Evolutionary conservation across 305 asterid species (phyloP).

Genomic region (Petunia hybrid): DNA sequence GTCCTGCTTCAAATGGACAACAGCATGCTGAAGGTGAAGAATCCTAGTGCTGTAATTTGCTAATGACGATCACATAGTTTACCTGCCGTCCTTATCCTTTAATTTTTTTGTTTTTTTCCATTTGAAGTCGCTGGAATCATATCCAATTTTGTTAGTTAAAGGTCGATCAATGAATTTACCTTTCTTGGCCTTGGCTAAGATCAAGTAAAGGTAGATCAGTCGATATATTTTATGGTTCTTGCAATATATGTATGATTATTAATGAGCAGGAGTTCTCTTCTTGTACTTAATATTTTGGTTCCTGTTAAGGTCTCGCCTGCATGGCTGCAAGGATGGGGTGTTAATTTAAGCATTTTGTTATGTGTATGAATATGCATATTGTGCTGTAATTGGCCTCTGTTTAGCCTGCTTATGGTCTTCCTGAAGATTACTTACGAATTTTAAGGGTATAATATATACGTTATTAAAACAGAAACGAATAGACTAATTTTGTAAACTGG

Average conservation of each 20-base stretch:
- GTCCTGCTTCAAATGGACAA: constrained; percentile 29
- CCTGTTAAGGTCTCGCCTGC: not conserved
- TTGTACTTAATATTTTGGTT: not conserved
- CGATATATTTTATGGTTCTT: not conserved
- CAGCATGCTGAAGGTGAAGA: constrained; percentile 9
- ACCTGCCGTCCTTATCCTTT: not conserved
- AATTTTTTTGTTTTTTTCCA: not conserved
- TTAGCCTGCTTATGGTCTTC: too few species aligned
- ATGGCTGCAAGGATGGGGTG: not conserved
- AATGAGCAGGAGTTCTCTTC: not conserved
- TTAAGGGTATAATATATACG: too few species aligned
- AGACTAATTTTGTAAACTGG: too few species aligned
- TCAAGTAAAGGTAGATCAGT: not conserved
- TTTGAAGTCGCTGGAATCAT: not conserved
- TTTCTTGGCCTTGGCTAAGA: not conserved
- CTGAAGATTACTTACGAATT: too few species aligned
- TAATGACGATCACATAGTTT: not conserved
- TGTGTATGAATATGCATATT: not conserved
- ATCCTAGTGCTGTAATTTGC: constrained; percentile 16
- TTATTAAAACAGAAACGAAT: too few species aligned
- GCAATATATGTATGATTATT: not conserved
- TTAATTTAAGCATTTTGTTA: not conserved
- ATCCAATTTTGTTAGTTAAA: constrained; percentile 12
- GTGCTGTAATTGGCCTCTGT: not conserved
- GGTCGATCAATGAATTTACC: not conserved